Evolutionary conservation across 169 alveolate genomes (phyloP).

Genomic region (Eimeria praecox): DNA sequence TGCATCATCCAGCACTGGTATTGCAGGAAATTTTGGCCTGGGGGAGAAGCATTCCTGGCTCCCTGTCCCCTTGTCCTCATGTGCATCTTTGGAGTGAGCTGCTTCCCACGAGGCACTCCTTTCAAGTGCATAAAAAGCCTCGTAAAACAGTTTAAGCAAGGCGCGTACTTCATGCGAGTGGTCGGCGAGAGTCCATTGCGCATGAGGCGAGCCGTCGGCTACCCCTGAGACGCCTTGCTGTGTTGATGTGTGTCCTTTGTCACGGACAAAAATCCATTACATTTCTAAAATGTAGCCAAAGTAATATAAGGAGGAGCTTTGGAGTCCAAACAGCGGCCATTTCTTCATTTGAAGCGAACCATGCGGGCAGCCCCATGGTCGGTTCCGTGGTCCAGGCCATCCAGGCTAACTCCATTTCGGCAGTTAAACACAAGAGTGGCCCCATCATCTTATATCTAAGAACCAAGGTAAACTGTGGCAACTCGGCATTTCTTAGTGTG

Average conservation of each 20-base stretch:
- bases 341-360: background rate
- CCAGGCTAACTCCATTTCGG: background rate
- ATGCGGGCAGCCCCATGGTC: slow-evolving; percentile 64
- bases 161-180: background rate
- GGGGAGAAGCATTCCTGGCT: background rate
- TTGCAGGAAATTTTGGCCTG: background rate
- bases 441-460: background rate
- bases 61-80: background rate
- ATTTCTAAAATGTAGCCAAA: background rate
- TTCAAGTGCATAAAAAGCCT: background rate
- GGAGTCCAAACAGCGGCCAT: background rate
- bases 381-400: slow-evolving; percentile 45
- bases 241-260: background rate
- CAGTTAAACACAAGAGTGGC: background rate
- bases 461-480: background rate
- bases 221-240: background rate
- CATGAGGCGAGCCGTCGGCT: background rate
- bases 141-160: background rate
- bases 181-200: background rate
- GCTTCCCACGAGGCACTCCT: background rate
- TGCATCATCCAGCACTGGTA: background rate
- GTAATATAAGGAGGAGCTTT: background rate
- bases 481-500: background rate
- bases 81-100: background rate
- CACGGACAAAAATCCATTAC: background rate